Conservation (phyloP, 805 yeast species). For the Jamesozyma hellenica region DNA sequence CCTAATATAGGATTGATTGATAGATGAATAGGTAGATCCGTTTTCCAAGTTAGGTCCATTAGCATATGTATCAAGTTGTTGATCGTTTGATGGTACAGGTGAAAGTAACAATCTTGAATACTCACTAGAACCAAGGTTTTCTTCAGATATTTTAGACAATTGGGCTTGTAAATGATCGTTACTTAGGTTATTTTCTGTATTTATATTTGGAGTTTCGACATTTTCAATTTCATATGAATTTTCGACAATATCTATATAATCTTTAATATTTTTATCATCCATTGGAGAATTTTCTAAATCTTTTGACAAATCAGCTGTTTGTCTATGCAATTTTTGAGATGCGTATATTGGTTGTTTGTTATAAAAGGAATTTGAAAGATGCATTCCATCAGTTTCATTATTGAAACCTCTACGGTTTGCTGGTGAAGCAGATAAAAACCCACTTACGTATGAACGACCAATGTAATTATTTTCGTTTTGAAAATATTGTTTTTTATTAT, state of each 20-base stretch:
- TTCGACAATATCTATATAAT: constrained; percentile 9
- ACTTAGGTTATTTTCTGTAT: background rate
- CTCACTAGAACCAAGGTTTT: constrained; percentile 3
- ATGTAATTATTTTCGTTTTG: constrained; percentile 10
- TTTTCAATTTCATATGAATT: constrained; percentile 3
- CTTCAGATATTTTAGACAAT: constrained; percentile 2
- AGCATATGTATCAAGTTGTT: background rate
- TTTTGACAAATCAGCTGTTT: constrained; percentile 28
- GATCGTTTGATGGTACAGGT: constrained; percentile 9
- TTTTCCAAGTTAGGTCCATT: background rate
- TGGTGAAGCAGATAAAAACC: constrained; percentile 19
- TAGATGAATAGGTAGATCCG: background rate
- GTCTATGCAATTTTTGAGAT: constrained; percentile 22
- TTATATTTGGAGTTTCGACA: background rate
- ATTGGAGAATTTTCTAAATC: constrained; percentile 16
- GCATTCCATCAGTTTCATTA: constrained; percentile 7
- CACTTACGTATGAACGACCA: constrained; percentile 26
- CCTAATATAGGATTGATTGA: background rate
- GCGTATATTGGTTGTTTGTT: constrained; percentile 18
- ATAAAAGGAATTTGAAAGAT: constrained; percentile 6
- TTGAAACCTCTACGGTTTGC: background rate
- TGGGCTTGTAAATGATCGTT: background rate
- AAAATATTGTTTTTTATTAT: background rate
- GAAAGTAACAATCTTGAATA: constrained; percentile 8
- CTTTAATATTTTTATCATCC: constrained; percentile 10